phyloP scores from a whole-genome alignment of 768 basidiomycete genomes.

The Botryobasidium botryosum region DNA sequence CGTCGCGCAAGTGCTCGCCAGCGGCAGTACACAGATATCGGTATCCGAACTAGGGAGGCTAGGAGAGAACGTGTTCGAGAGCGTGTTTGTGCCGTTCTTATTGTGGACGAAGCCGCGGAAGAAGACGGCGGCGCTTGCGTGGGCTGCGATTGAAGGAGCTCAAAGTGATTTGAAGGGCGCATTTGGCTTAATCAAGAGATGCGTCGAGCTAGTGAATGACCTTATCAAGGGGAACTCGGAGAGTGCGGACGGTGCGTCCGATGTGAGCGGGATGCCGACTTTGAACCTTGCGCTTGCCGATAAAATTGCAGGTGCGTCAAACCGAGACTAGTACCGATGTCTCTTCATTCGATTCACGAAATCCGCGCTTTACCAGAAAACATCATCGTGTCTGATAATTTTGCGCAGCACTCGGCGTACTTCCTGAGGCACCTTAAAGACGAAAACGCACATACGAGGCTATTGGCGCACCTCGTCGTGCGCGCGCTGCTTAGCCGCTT shows the following conservation, averaged over 20 bases:
- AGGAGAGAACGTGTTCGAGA: constrained; percentile 7
- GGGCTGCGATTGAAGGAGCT: constrained; percentile 36
- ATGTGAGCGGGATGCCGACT: constrained; percentile 28
- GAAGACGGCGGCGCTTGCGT: constrained; percentile 46
- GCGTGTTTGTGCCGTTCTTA: constrained; percentile 53
- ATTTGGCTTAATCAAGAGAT: constrained; percentile 10
- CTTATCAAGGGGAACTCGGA: not conserved
- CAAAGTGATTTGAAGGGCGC: not conserved
- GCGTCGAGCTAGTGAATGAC: constrained; percentile 12
- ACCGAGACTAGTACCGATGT: not conserved
- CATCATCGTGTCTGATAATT: constrained; percentile 35
- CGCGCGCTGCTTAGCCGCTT: constrained; percentile 40
- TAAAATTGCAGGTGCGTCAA: constrained; percentile 45
- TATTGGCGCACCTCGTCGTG: constrained; percentile 44
- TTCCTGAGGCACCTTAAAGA: constrained; percentile 38
- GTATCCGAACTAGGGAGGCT: not conserved
- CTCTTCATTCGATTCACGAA: constrained; percentile 1
- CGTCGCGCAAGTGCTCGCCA: constrained; percentile 31
- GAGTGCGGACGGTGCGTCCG: constrained; percentile 1
- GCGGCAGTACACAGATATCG: not conserved
- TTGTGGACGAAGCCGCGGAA: constrained; percentile 56
- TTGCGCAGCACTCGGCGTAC: constrained; percentile 26
- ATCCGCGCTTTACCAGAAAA: constrained; percentile 32
- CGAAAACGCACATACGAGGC: constrained; percentile 32
- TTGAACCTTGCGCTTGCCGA: constrained; percentile 38